phyloP scores from a whole-genome alignment of 2,329 filamentous ascomycete genomes.

The Penicillium brasilianum region DNA sequence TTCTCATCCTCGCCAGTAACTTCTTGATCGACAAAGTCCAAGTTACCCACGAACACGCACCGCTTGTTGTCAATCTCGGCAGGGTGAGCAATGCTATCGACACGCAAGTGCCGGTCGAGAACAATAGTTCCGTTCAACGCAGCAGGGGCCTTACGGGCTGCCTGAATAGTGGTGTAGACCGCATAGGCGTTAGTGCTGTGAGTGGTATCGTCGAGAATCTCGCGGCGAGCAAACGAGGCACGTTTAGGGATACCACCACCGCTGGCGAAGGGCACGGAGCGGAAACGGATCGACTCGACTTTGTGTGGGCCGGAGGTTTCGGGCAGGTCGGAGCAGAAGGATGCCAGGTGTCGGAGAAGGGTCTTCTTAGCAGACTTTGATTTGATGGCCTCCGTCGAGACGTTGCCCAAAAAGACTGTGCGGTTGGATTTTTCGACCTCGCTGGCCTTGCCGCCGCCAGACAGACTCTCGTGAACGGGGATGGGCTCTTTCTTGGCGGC shows the following conservation, averaged over 20 bases:
- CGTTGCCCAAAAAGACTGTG: slow-evolving; percentile 92
- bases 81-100: slow-evolving; percentile 89
- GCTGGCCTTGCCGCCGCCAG: slow-evolving; percentile 42
- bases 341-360: slow-evolving; percentile 76
- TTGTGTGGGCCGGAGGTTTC: slow-evolving; percentile 65
- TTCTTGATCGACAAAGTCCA: slow-evolving; percentile 95
- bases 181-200: slow-evolving; percentile 93
- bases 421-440: slow-evolving; percentile 85
- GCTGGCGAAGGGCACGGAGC: slow-evolving; percentile 84
- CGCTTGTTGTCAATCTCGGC: slow-evolving; percentile 80
- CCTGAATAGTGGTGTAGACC: slow-evolving; percentile 77
- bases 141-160: slow-evolving; percentile 75
- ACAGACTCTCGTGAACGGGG: slow-evolving; percentile 48
- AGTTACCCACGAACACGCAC: slow-evolving; percentile 94
- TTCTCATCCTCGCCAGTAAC: slow-evolving; percentile 66
- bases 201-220: slow-evolving; percentile 88
- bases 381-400: slow-evolving; percentile 80
- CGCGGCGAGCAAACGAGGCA: slow-evolving; percentile 89
- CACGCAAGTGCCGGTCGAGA: slow-evolving; percentile 84
- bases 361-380: slow-evolving; percentile 81
- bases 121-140: slow-evolving; percentile 83
- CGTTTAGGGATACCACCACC: slow-evolving; percentile 78
- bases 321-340: slow-evolving; percentile 66
- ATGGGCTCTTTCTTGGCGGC: slow-evolving; percentile 31
- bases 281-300: slow-evolving; percentile 90